These are phyloP conservation scores for Pythium dissimile DNA, from an alignment of 352 stramenopile species.

Conservation along the genomic window DNA sequence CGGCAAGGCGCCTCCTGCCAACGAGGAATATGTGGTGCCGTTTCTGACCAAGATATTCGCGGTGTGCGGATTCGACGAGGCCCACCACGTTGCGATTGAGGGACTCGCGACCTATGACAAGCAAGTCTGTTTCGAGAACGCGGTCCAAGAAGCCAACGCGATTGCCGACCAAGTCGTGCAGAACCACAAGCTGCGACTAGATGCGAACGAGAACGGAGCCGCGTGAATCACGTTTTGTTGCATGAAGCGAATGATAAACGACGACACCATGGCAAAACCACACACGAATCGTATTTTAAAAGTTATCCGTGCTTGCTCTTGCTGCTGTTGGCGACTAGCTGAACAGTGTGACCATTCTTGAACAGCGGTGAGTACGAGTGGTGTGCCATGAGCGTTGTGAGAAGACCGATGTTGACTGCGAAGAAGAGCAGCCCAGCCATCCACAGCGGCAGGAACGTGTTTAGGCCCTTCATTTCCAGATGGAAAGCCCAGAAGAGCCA, in stretches of 20 bases:
- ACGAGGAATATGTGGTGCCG: slow-evolving; percentile 67
- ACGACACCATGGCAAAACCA: not conserved
- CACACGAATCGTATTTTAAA: not conserved
- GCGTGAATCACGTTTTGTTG: not conserved
- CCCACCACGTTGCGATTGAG: slow-evolving; percentile 61
- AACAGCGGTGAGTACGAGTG: slow-evolving; percentile 70
- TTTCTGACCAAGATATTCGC: slow-evolving; percentile 74
- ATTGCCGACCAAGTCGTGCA: slow-evolving; percentile 58
- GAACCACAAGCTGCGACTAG: slow-evolving; percentile 50
- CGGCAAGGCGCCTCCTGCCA: slow-evolving; percentile 45
- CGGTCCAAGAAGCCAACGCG: slow-evolving; percentile 46
- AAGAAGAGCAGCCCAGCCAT: slow-evolving; percentile 88
- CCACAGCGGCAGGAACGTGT: slow-evolving; percentile 90
- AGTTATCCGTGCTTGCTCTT: slow-evolving; percentile 12
- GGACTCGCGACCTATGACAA: slow-evolving; percentile 63
- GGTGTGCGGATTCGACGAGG: slow-evolving; percentile 70
- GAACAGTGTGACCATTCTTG: slow-evolving; percentile 31
- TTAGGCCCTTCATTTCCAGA: slow-evolving; percentile 88
- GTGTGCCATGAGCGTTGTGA: slow-evolving; percentile 67
- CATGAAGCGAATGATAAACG: not conserved
- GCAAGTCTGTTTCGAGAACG: slow-evolving; percentile 53
- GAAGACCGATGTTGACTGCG: slow-evolving; percentile 74
- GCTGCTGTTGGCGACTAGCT: not conserved
- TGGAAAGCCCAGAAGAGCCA: slow-evolving; percentile 90
- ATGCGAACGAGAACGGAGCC: slow-evolving; percentile 28